Base-by-base conservation (phyloP, 2,329 filamentous ascomycete genomes). In the Sphaerulina musiva region DNA sequence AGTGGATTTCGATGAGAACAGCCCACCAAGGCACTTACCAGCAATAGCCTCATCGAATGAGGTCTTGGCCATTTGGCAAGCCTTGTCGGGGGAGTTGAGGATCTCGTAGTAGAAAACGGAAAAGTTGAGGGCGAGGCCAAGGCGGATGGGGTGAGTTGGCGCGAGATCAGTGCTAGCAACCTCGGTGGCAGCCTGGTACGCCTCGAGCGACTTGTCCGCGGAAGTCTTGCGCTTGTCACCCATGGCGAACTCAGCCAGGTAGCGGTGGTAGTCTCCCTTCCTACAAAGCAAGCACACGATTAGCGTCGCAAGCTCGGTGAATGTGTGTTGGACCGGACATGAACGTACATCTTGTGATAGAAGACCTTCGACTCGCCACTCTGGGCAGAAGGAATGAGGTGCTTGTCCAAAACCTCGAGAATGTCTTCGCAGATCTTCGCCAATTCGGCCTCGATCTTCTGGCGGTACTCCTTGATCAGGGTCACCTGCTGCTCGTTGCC, bases 41-140 rank as follows among this genome's bases (percentile, higher is more conserved):
- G 91, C 91, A 82, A 96, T 96, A 65, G 92, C 92, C 76, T 97
- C 92, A 70, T 95, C 89, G 71, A 95, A 95, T 56, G 89, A 89
- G 75, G 92, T 88, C 84, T 95, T 95, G 76, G 89, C 92, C 66
- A 96, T 85, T 76, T 95, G 91, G 85, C 92, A 96, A 72, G 91
- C 92, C 79, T 95, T 92, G 75, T 97, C 93, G 62, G 92, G 92
- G 42, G 92, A 90, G 82, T 97, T 98, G 70, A 97, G 82, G 74
- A 97, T 98, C 84, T 98, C 89, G 76, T 98, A 98, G 86, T 97
- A 97, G 83, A 96, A 97, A 70, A 96, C 91, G 63, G 91, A 95
- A 82, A 95, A 95, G 85, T 95, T 95, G 65, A 95, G 82, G 68
- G 89, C 89, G 64, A 95, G 84, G 73, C 89, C 89, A 62, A 95